Evolutionary conservation across 2,329 filamentous ascomycete genomes (phyloP), one percentile per base, ranked within the genome.

Genomic region (Fusarium sp.): DNA sequence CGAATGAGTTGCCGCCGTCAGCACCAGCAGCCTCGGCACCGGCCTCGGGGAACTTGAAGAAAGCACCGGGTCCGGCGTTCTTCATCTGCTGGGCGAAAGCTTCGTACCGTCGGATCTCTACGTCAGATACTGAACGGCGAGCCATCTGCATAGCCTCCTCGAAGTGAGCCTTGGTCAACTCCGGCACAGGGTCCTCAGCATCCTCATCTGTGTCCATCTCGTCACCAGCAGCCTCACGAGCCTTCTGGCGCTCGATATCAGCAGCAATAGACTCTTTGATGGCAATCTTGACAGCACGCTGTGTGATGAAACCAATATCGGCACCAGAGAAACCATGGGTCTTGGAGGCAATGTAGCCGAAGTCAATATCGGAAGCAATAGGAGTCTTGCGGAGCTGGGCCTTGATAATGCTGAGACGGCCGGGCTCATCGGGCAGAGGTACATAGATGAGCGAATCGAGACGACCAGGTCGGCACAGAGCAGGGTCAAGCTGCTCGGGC

Each of bases 261-360:
- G 88, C 81, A 20, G 90, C 86, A 77, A 99, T 99, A 33, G 95
- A 91, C 86, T 99, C 92, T 89, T 99, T 99, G 87, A 99, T 99
- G 77, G 96, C 96, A 79, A 98, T 91, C 91, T 99, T 99, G 87
- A 97, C 96, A 58, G 96, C 96, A 82, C 96, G 94, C 87, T 99
- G 96, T 27, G 96, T 98, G 81, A 99, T 95, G 87, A 98, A 99
- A 71, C 96, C 96, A 81, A 99, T 89, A 92, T 99, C 96, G 79
- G 96, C 96, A 95, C 96, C 96, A 62, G 96, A 98, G 90, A 98
- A 99, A 71, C 96, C 96, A 85, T 99, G 94, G 9, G 96, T 99
- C 89, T 97, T 97, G 84, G 91, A 92, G 59, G 96, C 95, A 80
- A 99, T 98, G 88, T 90, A 98, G 67, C 91, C 85, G 54, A 99